Conservation (phyloP, 495 filamentous ascomycete genomes). For the Paragyromitra xinjiangensis region DNA sequence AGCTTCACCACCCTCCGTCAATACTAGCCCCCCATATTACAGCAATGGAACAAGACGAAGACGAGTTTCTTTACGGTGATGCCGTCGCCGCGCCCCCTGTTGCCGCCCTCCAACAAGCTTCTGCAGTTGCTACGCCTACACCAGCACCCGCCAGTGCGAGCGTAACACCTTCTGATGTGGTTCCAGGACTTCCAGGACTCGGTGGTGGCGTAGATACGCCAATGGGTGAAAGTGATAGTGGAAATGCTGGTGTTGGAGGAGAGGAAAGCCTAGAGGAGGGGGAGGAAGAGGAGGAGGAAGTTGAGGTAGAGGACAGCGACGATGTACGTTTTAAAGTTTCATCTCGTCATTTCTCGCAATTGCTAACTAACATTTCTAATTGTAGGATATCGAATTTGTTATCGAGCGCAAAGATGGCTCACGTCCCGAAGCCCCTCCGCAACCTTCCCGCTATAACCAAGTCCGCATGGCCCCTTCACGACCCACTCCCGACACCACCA, state of each 20-base stretch:
- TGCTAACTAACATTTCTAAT: not conserved
- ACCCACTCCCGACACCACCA: conserved; percentile 63
- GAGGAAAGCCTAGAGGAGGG: conserved; percentile 65
- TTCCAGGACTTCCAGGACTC: conserved; percentile 38
- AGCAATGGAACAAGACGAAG: conserved; percentile 57
- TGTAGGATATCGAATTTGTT: conserved; percentile 93
- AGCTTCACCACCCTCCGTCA: not conserved
- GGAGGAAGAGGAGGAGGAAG: conserved; percentile 71
- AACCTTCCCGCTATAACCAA: conserved; percentile 66
- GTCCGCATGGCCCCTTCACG: conserved; percentile 74
- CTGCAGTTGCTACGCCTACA: conserved; percentile 20
- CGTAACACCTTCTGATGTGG: conserved; percentile 21
- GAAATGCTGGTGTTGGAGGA: not conserved
- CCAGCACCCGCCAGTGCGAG: conserved; percentile 4
- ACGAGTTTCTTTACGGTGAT: conserved; percentile 57
- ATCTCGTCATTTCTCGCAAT: conserved; percentile 19
- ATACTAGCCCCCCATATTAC: conserved; percentile 8
- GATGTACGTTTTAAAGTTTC: conserved; percentile 42
- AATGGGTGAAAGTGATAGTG: conserved; percentile 56
- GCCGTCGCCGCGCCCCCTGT: not conserved
- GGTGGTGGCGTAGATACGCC: conserved; percentile 40
- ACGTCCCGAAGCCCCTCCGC: conserved; percentile 72
- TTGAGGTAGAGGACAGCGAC: conserved; percentile 68
- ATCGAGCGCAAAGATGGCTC: conserved; percentile 82
- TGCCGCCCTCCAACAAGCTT: conserved; percentile 9